These are phyloP conservation scores for Botryococcus braunii DNA, from an alignment of 163 green algal species.

Conservation along the genomic window DNA sequence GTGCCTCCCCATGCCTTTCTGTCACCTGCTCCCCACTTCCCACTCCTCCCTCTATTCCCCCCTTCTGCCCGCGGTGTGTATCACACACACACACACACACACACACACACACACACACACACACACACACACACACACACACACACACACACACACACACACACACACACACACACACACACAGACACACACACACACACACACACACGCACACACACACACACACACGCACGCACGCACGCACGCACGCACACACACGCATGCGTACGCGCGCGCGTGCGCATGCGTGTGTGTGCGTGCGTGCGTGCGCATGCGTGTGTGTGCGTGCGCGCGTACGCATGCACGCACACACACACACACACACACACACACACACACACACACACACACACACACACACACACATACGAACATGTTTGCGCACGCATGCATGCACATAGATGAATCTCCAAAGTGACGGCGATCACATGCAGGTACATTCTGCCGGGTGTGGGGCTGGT, in stretches of 20 bases:
- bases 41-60: not conserved
- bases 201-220: constrained; percentile 15
- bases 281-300: too few species aligned
- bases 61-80: not conserved
- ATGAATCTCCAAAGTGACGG: not conserved
- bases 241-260: too few species aligned
- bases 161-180: not conserved
- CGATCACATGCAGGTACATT: not conserved
- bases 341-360: not conserved
- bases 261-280: not conserved
- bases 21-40: not conserved
- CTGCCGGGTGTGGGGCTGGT: not conserved
- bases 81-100: not conserved
- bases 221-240: constrained; percentile 24
- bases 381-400: constrained; percentile 28
- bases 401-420: not conserved
- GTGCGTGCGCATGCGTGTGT: too few species aligned
- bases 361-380: constrained; percentile 9
- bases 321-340: not conserved
- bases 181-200: not conserved
- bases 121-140: constrained; percentile 21
- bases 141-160: constrained; percentile 12
- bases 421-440: not conserved
- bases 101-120: constrained; percentile 3
- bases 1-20: not conserved